A percentile compares a stretch with the other conserved stretches of the same genome.
Evolutionary conservation across 2,329 filamentous ascomycete genomes (phyloP).

Genomic region (Pseudogymnoascus sp.): DNA sequence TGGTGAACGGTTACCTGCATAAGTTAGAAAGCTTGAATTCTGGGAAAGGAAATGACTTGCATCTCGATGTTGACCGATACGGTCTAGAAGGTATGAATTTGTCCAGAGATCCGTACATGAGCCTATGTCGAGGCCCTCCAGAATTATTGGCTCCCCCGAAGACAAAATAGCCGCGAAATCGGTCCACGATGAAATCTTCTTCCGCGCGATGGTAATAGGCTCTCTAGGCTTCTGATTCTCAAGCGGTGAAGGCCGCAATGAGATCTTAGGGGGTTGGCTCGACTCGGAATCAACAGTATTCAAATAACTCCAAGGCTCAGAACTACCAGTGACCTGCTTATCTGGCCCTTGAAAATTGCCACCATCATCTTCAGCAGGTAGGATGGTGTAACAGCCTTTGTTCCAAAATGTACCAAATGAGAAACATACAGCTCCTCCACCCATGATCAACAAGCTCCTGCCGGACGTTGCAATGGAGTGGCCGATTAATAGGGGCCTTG

Average conservation of each 20-base stretch:
- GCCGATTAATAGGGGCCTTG: slow-evolving; percentile 66
- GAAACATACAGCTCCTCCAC: slow-evolving; percentile 83
- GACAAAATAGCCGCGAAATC: slow-evolving; percentile 57
- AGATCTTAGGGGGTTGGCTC: slow-evolving; percentile 4
- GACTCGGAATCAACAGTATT: slow-evolving; percentile 18
- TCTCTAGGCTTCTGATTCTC: slow-evolving; percentile 1
- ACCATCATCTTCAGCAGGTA: background rate
- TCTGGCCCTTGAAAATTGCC: background rate
- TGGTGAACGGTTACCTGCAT: slow-evolving; percentile 67
- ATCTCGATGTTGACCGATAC: slow-evolving; percentile 55
- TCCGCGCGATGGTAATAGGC: slow-evolving; percentile 40
- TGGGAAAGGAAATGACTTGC: slow-evolving; percentile 34
- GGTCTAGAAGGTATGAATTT: slow-evolving; percentile 57
- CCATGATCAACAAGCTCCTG: slow-evolving; percentile 54
- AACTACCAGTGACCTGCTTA: background rate
- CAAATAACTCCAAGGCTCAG: slow-evolving; percentile 21
- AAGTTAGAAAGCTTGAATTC: slow-evolving; percentile 16
- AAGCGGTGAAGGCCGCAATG: background rate
- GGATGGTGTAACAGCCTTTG: slow-evolving; percentile 37
- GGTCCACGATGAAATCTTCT: slow-evolving; percentile 44
- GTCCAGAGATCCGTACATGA: slow-evolving; percentile 63
- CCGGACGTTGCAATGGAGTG: slow-evolving; percentile 48
- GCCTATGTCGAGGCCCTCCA: slow-evolving; percentile 62
- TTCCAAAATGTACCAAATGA: slow-evolving; percentile 88
- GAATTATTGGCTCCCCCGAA: slow-evolving; percentile 54